A percentile compares a stretch with the other conserved stretches of the same genome.
Evolutionary conservation across 2,329 filamentous ascomycete species (phyloP).

Genomic region (Pseudogymnoascus sp.): DNA sequence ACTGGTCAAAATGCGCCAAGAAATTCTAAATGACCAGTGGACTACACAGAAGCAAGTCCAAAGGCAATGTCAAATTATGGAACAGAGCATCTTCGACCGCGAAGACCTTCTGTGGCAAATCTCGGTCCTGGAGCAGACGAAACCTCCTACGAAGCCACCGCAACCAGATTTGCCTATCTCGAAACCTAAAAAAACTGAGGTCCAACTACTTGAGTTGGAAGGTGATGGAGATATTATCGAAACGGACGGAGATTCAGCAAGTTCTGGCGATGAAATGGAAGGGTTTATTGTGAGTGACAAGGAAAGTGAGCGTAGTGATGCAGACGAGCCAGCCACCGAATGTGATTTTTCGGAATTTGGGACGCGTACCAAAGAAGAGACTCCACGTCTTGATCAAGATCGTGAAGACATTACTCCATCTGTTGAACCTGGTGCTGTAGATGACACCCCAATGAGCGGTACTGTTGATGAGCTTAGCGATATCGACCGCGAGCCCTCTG

Average conservation of each 20-base stretch:
- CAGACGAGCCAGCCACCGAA: slow-evolving; percentile 17
- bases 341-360: slow-evolving; percentile 13
- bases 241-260: slow-evolving; percentile 17
- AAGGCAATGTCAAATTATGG: slow-evolving; percentile 48
- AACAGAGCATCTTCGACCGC: slow-evolving; percentile 55
- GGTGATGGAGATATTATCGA: slow-evolving; percentile 23
- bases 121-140: slow-evolving; percentile 36
- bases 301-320: slow-evolving; percentile 13
- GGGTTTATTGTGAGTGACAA: slow-evolving; percentile 41
- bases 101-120: slow-evolving; percentile 45
- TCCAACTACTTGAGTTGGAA: slow-evolving; percentile 5
- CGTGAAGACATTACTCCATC: not conserved
- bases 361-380: not conserved
- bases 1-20: slow-evolving; percentile 44
- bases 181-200: not conserved
- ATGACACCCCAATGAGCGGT: not conserved
- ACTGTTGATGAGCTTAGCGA: not conserved
- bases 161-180: not conserved
- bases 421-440: not conserved
- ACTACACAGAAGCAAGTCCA: slow-evolving; percentile 42
- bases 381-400: not conserved
- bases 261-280: slow-evolving; percentile 37
- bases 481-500: not conserved
- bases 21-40: slow-evolving; percentile 48
- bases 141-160: slow-evolving; percentile 31